phyloP scores from a whole-genome alignment of 176 grass and related monocot species.

The Aegilops tauschii region DNA sequence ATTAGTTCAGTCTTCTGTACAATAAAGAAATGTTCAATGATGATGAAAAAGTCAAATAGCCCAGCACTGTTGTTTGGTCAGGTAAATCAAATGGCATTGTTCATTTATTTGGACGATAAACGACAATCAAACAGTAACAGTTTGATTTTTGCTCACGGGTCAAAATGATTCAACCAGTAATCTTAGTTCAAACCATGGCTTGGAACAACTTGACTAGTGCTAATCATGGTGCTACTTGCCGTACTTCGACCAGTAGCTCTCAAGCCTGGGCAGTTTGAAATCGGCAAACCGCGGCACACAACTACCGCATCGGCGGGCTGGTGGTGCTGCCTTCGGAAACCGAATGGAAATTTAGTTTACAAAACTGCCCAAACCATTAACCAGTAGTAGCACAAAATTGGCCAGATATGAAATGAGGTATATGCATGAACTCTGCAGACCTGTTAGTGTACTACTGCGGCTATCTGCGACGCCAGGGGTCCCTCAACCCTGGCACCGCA shows the following conservation, averaged over 20 bases:
- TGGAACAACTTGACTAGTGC: neutral
- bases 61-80: no score
- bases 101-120: no score
- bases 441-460: neutral
- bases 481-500: no score
- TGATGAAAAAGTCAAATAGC: no score
- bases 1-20: neutral
- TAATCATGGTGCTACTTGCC: neutral
- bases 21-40: no score
- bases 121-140: no score
- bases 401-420: neutral
- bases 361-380: neutral
- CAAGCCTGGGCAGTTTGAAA: neutral
- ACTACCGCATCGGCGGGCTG: no score
- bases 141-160: no score
- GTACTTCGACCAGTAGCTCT: conserved; percentile 15
- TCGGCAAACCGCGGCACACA: neutral
- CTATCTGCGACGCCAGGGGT: neutral
- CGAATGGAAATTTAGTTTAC: neutral
- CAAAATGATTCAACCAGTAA: no score
- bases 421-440: neutral
- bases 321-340: neutral
- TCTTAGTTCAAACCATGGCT: neutral
- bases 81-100: no score
- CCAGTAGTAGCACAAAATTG: no score